Evolutionary conservation across 805 yeast species (phyloP).

Genomic region (Ogataea sp.): DNA sequence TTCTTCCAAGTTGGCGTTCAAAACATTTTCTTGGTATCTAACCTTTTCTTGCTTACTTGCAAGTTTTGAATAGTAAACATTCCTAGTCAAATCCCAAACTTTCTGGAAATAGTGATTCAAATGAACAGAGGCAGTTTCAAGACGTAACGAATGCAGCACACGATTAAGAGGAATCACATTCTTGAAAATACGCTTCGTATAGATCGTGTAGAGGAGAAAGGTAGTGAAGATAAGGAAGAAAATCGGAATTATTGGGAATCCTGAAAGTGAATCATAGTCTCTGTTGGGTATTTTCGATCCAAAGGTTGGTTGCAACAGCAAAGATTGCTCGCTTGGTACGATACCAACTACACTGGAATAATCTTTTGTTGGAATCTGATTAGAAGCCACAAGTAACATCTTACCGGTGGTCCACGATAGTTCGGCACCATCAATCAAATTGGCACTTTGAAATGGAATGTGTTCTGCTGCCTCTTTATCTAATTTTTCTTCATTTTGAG

Average conservation of each 20-base stretch:
- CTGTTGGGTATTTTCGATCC: background rate
- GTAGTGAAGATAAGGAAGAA: slow-evolving; percentile 10
- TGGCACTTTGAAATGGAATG: slow-evolving; percentile 76
- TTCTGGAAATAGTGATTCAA: slow-evolving; percentile 2
- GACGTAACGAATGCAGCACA: background rate
- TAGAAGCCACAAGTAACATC: slow-evolving; percentile 73
- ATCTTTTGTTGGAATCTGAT: slow-evolving; percentile 37
- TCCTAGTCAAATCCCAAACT: background rate
- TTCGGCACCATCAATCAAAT: slow-evolving; percentile 74
- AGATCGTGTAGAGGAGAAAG: slow-evolving; percentile 4
- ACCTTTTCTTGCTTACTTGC: slow-evolving; percentile 9
- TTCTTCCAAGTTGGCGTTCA: slow-evolving; percentile 10
- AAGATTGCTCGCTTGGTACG: slow-evolving; percentile 25
- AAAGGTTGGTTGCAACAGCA: slow-evolving; percentile 1
- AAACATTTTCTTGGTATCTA: slow-evolving; percentile 6
- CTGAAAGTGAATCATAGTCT: background rate
- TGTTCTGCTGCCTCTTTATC: slow-evolving; percentile 23
- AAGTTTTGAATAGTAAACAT: slow-evolving; percentile 7
- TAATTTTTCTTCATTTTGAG: slow-evolving; percentile 13
- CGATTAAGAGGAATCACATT: slow-evolving; percentile 1
- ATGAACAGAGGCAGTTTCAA: background rate
- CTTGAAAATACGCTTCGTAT: slow-evolving; percentile 4
- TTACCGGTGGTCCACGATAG: slow-evolving; percentile 94
- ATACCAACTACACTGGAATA: slow-evolving; percentile 25
- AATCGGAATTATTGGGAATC: slow-evolving; percentile 4